Conservation (phyloP, 441 rosid genomes). For the Rhodomyrtus psidioides region DNA sequence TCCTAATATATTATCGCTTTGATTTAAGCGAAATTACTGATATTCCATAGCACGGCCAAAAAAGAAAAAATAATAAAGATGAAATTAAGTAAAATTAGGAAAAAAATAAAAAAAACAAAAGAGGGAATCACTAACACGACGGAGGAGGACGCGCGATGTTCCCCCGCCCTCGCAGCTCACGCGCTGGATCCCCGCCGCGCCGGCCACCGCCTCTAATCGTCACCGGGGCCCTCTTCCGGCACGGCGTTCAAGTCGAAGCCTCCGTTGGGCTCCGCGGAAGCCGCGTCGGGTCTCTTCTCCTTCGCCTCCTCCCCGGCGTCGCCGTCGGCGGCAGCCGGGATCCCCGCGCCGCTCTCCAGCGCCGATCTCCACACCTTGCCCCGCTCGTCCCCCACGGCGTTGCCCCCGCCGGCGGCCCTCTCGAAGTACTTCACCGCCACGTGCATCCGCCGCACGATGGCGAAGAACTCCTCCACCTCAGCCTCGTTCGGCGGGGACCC, state of each 20-base stretch:
- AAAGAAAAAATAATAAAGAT: background rate
- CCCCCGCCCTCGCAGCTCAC: background rate
- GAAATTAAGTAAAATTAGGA: background rate
- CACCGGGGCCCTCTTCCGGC: background rate
- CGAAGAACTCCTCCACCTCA: conserved; percentile 22
- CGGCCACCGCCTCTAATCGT: background rate
- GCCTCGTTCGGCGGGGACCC: background rate
- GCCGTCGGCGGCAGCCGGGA: background rate
- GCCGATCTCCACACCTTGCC: background rate
- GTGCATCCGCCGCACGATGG: conserved; percentile 16
- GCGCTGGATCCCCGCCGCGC: background rate
- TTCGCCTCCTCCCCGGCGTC: background rate
- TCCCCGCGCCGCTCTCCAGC: background rate
- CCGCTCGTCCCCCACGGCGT: background rate
- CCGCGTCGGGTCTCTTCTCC: background rate
- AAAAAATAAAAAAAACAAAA: background rate
- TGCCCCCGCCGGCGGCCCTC: conserved; percentile 9
- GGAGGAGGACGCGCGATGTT: background rate
- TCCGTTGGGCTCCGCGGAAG: background rate
- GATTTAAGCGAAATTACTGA: background rate
- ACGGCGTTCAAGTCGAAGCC: background rate
- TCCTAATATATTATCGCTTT: background rate
- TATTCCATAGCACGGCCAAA: background rate
- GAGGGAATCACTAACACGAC: background rate
- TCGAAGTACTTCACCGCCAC: conserved; percentile 13